Percentiles rank a stretch among this genome's conserved stretches.
Conservation (phyloP, 1,139 yeast genomes). For the Taiozyma sp. region DNA sequence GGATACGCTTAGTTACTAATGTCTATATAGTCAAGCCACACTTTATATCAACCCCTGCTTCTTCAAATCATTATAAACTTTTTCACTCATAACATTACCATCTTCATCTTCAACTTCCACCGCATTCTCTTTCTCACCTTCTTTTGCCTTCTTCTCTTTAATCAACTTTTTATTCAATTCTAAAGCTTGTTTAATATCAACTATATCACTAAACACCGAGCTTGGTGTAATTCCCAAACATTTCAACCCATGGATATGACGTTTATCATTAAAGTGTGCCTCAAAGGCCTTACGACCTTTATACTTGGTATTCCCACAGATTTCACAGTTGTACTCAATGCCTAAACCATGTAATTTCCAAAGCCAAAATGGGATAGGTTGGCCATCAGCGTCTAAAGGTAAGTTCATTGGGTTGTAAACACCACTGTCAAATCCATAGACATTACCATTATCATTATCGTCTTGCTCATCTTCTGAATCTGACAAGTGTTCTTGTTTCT, state of each 20-base stretch:
- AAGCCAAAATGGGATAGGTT: conserved; percentile 91
- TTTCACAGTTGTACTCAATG: conserved; percentile 69
- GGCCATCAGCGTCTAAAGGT: conserved; percentile 85
- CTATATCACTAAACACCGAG: conserved; percentile 57
- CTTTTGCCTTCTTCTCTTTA: conserved; percentile 33
- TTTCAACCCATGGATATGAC: conserved; percentile 69
- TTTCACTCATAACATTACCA: conserved; percentile 86
- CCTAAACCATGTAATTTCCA: conserved; percentile 86
- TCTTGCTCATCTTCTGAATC: conserved; percentile 10
- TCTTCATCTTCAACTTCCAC: conserved; percentile 87
- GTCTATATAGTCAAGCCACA: too few relatives aligned
- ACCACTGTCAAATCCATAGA: conserved; percentile 20
- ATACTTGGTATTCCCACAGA: conserved; percentile 74
- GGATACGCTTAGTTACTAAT: too few relatives aligned
- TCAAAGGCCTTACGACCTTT: conserved; percentile 70
- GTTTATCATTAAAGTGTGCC: conserved; percentile 63
- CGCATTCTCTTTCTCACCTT: conserved; percentile 46
- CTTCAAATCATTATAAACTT: conserved; percentile 77
- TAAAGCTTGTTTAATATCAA: conserved; percentile 62
- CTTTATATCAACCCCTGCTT: conserved; percentile 65
- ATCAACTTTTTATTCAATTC: conserved; percentile 47
- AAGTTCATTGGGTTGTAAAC: conserved; percentile 45
- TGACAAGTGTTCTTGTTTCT: conserved; percentile 29
- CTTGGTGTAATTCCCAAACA: conserved; percentile 64
- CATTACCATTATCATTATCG: conserved; percentile 18